These are phyloP conservation scores for Cladorrhinum sp. DNA, from an alignment of 2,329 filamentous ascomycete genomes.

Conservation along the genomic window DNA sequence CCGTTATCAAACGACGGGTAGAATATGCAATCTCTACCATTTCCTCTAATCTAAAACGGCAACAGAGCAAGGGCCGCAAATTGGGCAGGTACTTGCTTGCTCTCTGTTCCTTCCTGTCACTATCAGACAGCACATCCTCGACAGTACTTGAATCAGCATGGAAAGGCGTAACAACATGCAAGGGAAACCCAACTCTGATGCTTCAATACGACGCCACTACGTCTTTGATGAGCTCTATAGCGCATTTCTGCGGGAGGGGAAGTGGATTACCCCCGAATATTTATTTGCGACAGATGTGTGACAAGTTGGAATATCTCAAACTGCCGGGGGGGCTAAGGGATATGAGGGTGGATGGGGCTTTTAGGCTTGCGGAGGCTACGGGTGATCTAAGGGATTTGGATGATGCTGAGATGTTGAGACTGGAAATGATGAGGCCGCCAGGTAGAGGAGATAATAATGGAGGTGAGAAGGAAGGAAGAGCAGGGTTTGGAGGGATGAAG, in stretches of 20 bases:
- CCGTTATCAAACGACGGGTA: conserved; percentile 22
- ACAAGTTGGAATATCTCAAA: conserved; percentile 36
- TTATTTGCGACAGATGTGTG: conserved; percentile 41
- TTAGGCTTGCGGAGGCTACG: conserved; percentile 50
- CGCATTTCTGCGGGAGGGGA: conserved; percentile 46
- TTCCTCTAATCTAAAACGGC: conserved; percentile 25
- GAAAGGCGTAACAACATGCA: conserved; percentile 13
- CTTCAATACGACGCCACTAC: conserved; percentile 35
- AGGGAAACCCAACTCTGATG: conserved; percentile 11
- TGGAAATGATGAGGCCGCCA: background rate
- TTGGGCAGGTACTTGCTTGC: conserved; percentile 25
- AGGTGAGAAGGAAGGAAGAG: conserved; percentile 2
- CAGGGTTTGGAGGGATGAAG: conserved; percentile 28
- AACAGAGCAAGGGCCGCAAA: conserved; percentile 20
- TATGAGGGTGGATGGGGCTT: conserved; percentile 47
- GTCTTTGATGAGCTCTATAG: conserved; percentile 43
- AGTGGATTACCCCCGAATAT: conserved; percentile 36
- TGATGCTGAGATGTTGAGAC: conserved; percentile 47
- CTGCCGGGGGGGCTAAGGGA: conserved; percentile 34
- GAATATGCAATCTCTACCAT: conserved; percentile 32
- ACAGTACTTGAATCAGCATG: conserved; percentile 17
- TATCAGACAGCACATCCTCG: conserved; percentile 5
- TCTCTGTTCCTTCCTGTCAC: conserved; percentile 23
- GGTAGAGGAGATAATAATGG: background rate
- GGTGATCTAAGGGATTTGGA: conserved; percentile 52